These are phyloP conservation scores for Teunomyces aglyptinius DNA, from an alignment of 805 yeast genomes.

Conservation along the genomic window DNA sequence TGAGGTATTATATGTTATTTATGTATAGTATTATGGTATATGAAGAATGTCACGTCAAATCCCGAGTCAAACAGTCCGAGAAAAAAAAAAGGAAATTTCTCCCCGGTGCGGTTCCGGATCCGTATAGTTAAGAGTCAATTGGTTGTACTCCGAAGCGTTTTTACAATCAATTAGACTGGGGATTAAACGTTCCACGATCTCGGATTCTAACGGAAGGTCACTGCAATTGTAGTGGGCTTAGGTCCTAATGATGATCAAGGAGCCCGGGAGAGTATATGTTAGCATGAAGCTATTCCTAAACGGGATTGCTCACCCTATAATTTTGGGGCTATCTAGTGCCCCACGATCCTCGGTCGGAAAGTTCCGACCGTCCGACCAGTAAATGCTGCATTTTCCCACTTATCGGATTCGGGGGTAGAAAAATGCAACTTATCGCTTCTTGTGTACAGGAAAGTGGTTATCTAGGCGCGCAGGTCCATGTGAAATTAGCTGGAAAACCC, in stretches of 20 bases:
- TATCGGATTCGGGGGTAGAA: background rate
- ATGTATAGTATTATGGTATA: background rate
- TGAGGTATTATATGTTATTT: background rate
- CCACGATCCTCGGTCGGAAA: conserved; percentile 8
- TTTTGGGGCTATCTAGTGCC: background rate
- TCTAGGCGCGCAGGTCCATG: background rate
- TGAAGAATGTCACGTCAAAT: background rate
- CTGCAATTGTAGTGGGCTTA: no score
- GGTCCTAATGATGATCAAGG: no score
- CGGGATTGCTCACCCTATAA: background rate
- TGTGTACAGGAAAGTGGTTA: background rate
- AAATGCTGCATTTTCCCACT: background rate
- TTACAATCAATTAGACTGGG: no score
- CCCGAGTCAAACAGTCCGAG: background rate
- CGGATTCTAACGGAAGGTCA: no score
- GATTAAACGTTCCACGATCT: no score
- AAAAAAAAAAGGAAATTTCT: background rate
- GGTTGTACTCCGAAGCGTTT: no score
- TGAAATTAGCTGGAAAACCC: background rate
- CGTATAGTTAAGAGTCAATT: background rate
- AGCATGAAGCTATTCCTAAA: background rate
- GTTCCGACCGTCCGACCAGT: conserved; percentile 8
- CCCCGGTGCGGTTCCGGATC: background rate
- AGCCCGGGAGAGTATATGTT: no score
- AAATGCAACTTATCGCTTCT: background rate